These are phyloP conservation scores for Spinacia oleracea DNA, from an alignment of 179 eudicot species.

Conservation along the genomic window DNA sequence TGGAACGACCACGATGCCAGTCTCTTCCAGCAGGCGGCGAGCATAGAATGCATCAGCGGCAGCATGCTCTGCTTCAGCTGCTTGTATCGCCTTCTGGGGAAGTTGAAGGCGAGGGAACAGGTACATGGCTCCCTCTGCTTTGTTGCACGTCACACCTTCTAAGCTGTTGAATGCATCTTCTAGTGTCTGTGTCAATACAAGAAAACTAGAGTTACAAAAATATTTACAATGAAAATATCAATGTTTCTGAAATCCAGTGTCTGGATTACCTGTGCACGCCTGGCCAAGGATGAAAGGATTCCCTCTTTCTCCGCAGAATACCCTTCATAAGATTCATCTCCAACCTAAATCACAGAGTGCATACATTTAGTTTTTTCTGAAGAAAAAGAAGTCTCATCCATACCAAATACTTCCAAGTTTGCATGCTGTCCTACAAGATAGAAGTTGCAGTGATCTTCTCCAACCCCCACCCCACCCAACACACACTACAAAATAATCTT, in stretches of 20 bases:
- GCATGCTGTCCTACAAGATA: background rate
- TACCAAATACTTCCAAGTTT: background rate
- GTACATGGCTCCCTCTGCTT: constrained; percentile 98
- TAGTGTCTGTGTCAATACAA: constrained; percentile 48
- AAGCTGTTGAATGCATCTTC: constrained; percentile 83
- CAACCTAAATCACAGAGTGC: constrained; percentile 46
- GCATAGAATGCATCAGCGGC: constrained; percentile 88
- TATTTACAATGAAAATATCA: background rate
- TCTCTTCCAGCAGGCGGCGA: constrained; percentile 67
- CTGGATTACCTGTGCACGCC: constrained; percentile 80
- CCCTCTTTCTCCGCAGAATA: constrained; percentile 82
- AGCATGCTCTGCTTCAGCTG: constrained; percentile 70
- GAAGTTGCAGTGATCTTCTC: too few relatives aligned
- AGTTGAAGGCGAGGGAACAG: constrained; percentile 77
- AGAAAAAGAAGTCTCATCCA: background rate
- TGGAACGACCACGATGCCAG: constrained; percentile 92
- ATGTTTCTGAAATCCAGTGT: background rate
- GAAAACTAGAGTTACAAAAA: background rate
- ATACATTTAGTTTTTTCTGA: constrained; percentile 14
- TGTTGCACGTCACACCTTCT: constrained; percentile 93
- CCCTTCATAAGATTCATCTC: constrained; percentile 84
- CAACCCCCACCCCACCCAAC: too few relatives aligned
- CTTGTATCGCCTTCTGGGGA: constrained; percentile 73
- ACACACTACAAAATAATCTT: too few relatives aligned
- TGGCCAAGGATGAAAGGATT: constrained; percentile 79